Conservation (phyloP, 441 rosid species). For the California macrophylla region DNA sequence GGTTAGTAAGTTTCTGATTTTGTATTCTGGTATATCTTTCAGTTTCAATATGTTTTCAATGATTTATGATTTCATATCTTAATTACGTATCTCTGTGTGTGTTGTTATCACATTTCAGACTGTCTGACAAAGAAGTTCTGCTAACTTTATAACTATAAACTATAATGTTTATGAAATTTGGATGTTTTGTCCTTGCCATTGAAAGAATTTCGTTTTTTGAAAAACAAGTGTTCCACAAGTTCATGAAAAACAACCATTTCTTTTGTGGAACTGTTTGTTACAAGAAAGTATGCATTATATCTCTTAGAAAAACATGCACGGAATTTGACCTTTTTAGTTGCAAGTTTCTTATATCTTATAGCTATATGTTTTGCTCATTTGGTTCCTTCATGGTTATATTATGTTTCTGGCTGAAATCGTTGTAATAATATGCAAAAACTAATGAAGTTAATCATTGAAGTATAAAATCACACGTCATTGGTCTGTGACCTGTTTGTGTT, state of each 20-base stretch:
- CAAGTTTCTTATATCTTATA: background rate
- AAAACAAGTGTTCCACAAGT: background rate
- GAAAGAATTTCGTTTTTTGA: background rate
- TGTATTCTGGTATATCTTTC: background rate
- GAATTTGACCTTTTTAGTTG: background rate
- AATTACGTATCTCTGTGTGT: background rate
- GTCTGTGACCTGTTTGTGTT: no score
- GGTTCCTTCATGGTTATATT: background rate
- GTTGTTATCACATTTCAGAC: background rate
- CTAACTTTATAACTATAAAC: background rate
- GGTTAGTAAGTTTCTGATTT: slow-evolving; percentile 42
- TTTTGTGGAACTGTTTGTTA: background rate
- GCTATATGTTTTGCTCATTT: background rate
- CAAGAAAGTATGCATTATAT: background rate
- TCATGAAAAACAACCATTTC: background rate
- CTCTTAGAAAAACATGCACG: background rate
- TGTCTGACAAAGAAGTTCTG: background rate
- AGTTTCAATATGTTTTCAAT: background rate
- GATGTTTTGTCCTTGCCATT: background rate
- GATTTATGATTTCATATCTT: background rate
- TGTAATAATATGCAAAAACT: no score
- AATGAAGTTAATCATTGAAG: no score
- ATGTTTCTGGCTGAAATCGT: no score
- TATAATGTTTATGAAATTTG: background rate
- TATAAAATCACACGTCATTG: no score